These are phyloP conservation scores for Kwoniella mangroviensis DNA, from an alignment of 768 basidiomycete genomes.

Conservation along the genomic window DNA sequence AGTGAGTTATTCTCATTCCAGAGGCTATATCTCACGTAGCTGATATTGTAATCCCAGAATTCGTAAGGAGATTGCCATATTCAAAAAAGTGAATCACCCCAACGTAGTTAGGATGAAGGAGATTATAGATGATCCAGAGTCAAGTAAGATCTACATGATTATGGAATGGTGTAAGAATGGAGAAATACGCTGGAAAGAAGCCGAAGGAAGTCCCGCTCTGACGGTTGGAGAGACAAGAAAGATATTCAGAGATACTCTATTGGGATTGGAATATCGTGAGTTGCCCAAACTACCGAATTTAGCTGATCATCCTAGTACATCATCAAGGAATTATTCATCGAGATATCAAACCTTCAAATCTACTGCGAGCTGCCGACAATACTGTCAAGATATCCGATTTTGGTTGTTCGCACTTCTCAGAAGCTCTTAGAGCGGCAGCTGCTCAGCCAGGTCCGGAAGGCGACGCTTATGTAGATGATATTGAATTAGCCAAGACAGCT, in stretches of 20 bases:
- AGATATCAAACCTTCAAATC: conserved; percentile 98
- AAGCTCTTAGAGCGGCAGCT: conserved; percentile 77
- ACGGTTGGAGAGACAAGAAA: conserved; percentile 79
- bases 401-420: conserved; percentile 94
- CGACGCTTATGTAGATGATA: conserved; percentile 72
- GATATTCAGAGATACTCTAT: conserved; percentile 88
- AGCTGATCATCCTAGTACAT: conserved; percentile 69
- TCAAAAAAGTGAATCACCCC: conserved; percentile 93
- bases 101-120: conserved; percentile 88
- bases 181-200: conserved; percentile 85
- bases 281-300: conserved; percentile 35
- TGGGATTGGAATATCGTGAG: conserved; percentile 94
- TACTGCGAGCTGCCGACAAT: conserved; percentile 83
- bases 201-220: conserved; percentile 71
- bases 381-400: conserved; percentile 98
- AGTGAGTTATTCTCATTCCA: conserved; percentile 27
- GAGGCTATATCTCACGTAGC: not conserved
- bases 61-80: conserved; percentile 92
- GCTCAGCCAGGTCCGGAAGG: conserved; percentile 59
- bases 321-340: conserved; percentile 98
- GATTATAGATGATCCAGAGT: conserved; percentile 89
- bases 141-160: conserved; percentile 90
- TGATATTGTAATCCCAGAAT: conserved; percentile 64
- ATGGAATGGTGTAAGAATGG: conserved; percentile 97
- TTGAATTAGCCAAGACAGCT: conserved; percentile 84